Evolutionary conservation across 1,284 basidiomycete species (phyloP).

Genomic region (Malassezia globosa): DNA sequence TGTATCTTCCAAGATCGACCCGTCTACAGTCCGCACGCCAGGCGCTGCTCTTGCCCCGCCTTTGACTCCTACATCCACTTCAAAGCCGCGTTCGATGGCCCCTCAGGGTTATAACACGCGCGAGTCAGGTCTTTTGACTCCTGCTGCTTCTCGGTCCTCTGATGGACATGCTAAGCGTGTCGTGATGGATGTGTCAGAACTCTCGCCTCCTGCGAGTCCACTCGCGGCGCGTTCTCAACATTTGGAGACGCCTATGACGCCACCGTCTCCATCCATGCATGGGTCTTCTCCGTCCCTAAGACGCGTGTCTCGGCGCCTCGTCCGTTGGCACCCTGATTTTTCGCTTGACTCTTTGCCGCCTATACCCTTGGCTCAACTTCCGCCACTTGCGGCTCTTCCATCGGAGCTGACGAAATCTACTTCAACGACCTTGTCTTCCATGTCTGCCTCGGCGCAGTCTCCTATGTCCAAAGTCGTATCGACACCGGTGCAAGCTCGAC

Average conservation of each 20-base stretch:
- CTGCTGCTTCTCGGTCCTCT: conserved; percentile 6
- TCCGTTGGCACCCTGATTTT: conserved; percentile 12
- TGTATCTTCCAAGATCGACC: too few relatives aligned
- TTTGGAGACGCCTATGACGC: background rate
- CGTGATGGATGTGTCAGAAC: background rate
- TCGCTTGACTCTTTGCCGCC: background rate
- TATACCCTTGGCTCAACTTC: conserved; percentile 9
- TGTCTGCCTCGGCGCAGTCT: too few relatives aligned
- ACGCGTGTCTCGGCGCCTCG: background rate
- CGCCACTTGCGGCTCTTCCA: conserved; percentile 4
- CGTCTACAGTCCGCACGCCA: too few relatives aligned
- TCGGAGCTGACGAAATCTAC: too few relatives aligned
- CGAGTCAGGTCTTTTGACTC: conserved; percentile 8
- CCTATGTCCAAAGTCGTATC: background rate
- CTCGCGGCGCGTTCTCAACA: background rate
- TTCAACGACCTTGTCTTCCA: too few relatives aligned
- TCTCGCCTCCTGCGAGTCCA: conserved; percentile 5
- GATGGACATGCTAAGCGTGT: conserved; percentile 10
- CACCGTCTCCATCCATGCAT: background rate
- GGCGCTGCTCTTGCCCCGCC: background rate
- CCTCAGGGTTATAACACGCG: background rate
- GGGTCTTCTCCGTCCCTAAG: background rate
- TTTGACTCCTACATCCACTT: background rate
- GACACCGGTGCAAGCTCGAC: background rate
- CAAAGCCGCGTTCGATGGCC: background rate